A percentile compares a stretch with the other conserved stretches of the same genome.
These are phyloP conservation scores for Helotiales sp. DNA, from an alignment of 2,329 filamentous ascomycete species.

Conservation along the genomic window DNA sequence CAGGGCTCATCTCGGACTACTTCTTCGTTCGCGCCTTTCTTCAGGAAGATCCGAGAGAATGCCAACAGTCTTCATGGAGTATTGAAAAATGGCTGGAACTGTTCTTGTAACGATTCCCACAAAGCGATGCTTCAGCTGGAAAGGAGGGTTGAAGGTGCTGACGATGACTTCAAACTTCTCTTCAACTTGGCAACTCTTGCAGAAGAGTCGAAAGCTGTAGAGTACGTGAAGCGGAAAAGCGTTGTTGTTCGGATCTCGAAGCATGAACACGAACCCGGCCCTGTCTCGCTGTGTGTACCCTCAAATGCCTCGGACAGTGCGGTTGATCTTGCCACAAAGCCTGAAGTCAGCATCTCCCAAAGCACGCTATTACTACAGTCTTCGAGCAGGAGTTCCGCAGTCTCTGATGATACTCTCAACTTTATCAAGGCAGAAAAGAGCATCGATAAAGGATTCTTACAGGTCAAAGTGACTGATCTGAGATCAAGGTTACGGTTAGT, in stretches of 20 bases:
- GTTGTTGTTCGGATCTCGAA: neutral
- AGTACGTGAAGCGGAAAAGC: neutral
- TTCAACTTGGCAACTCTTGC: neutral
- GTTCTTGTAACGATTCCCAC: neutral
- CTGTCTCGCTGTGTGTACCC: neutral
- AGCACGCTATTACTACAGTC: neutral
- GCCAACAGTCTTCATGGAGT: neutral
- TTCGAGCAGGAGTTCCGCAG: neutral
- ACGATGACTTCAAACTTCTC: neutral
- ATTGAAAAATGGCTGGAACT: neutral
- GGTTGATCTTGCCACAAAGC: neutral
- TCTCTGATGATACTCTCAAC: neutral
- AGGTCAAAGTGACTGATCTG: neutral
- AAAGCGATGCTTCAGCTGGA: neutral
- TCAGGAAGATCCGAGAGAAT: neutral
- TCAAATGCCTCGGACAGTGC: neutral
- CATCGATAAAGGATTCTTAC: neutral
- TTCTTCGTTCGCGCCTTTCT: neutral
- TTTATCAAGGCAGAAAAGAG: neutral
- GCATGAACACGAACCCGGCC: neutral
- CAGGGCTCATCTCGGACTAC: neutral
- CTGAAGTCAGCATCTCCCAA: neutral
- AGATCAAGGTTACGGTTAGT: neutral
- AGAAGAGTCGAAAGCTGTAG: neutral
- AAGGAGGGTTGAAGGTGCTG: neutral